A percentile compares a stretch with the other conserved stretches of the same genome.
Evolutionary conservation across 805 yeast species (phyloP).

Genomic region (Kregervanrija delftensis): DNA sequence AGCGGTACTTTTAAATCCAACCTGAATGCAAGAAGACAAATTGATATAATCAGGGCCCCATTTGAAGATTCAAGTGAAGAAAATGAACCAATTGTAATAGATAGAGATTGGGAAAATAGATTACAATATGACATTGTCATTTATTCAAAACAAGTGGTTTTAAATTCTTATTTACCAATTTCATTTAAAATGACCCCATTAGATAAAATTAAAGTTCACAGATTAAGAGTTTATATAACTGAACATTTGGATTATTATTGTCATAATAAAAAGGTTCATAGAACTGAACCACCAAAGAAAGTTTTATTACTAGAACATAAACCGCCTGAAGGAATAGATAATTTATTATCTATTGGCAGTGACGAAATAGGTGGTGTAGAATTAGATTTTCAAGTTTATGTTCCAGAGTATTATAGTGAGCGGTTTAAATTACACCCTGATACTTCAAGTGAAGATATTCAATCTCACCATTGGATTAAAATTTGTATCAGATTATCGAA

Average conservation of each 20-base stretch:
- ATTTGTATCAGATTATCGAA: conserved; percentile 74
- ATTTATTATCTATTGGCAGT: conserved; percentile 35
- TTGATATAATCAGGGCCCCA: conserved; percentile 68
- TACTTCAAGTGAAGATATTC: conserved; percentile 71
- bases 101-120: conserved; percentile 91
- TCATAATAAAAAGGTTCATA: conserved; percentile 76
- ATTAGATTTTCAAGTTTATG: conserved; percentile 77
- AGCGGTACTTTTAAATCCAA: conserved; percentile 83
- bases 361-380: conserved; percentile 66
- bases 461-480: conserved; percentile 94
- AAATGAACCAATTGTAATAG: conserved; percentile 86
- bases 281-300: conserved; percentile 86
- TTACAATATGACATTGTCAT: conserved; percentile 84
- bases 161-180: conserved; percentile 78
- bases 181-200: conserved; percentile 80
- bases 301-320: conserved; percentile 74
- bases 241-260: conserved; percentile 91
- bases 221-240: conserved; percentile 78
- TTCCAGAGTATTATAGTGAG: conserved; percentile 62
- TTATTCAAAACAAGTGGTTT: conserved; percentile 80
- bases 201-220: conserved; percentile 79
- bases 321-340: conserved; percentile 45
- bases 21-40: conserved; percentile 53
- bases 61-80: conserved; percentile 76
- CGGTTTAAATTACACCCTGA: conserved; percentile 72